These are phyloP conservation scores for Ascochyta lentis DNA, from an alignment of 2,329 filamentous ascomycete species.

Conservation along the genomic window DNA sequence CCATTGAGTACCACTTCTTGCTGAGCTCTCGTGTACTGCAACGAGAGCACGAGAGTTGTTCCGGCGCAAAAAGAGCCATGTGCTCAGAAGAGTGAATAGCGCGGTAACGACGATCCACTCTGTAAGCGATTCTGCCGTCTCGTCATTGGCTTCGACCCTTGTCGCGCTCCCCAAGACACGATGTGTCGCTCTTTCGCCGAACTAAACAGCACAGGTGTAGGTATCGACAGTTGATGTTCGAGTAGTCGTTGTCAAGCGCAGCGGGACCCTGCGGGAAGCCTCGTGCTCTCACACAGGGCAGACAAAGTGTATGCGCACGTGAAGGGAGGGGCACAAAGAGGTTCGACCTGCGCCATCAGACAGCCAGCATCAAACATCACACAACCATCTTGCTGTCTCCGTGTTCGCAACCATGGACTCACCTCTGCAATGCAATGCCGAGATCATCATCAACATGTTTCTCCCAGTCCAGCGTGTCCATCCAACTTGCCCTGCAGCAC, in stretches of 20 bases:
- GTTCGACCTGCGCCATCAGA: slow-evolving; percentile 2
- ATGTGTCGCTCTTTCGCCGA: slow-evolving; percentile 10
- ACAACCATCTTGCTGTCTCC: slow-evolving; percentile 1
- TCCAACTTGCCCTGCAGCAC: slow-evolving; percentile 5
- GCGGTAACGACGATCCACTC: slow-evolving; percentile 18
- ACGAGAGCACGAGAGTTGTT: slow-evolving; percentile 12
- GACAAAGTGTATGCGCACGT: neutral
- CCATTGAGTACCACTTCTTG: slow-evolving; percentile 10
- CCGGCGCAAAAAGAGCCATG: slow-evolving; percentile 17
- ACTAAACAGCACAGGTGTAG: neutral
- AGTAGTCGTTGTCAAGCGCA: neutral
- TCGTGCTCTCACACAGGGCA: neutral
- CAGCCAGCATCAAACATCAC: slow-evolving; percentile 8
- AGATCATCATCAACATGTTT: neutral
- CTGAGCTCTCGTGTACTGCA: slow-evolving; percentile 2
- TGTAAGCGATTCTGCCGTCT: slow-evolving; percentile 21
- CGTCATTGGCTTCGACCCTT: slow-evolving; percentile 21
- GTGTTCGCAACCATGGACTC: slow-evolving; percentile 1
- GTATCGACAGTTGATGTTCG: neutral
- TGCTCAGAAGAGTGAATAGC: slow-evolving; percentile 23
- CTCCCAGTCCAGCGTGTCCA: neutral
- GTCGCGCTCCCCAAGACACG: slow-evolving; percentile 8
- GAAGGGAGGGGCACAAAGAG: slow-evolving; percentile 7
- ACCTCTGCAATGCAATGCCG: neutral
- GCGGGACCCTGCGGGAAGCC: neutral